phyloP scores from a whole-genome alignment of 129 eudicot genomes.

The Calendula officinalis region DNA sequence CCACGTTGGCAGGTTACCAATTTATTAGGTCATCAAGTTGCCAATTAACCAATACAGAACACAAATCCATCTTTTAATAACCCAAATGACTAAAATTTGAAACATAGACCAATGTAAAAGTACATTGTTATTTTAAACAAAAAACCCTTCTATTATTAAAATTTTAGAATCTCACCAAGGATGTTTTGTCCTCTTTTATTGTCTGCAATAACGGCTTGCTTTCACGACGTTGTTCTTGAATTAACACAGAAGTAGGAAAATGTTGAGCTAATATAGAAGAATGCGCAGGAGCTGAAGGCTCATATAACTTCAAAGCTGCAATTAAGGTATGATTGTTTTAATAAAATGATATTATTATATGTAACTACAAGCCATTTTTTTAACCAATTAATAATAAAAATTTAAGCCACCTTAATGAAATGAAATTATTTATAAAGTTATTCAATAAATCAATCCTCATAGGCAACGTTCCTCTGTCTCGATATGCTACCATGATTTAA shows the following conservation, averaged over 20 bases:
- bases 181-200: constrained; percentile 44
- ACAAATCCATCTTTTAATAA: too few relatives aligned
- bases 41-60: too few relatives aligned
- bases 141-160: not conserved
- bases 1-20: too few relatives aligned
- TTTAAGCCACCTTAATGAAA: constrained; percentile 25
- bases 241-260: constrained; percentile 58
- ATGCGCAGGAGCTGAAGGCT: constrained; percentile 48
- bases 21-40: too few relatives aligned
- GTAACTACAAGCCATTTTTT: constrained; percentile 2
- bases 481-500: constrained; percentile 29
- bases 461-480: constrained; percentile 18
- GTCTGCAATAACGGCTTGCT: constrained; percentile 45
- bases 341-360: not conserved
- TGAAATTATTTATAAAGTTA: constrained; percentile 24
- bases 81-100: too few relatives aligned
- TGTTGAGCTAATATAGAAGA: constrained; percentile 47
- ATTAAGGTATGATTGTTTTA: constrained; percentile 9
- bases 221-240: constrained; percentile 70
- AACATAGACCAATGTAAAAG: too few relatives aligned
- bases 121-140: not conserved
- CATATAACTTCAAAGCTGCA: constrained; percentile 64
- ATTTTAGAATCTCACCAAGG: constrained; percentile 41
- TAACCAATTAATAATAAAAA: constrained; percentile 9
- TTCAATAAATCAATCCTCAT: constrained; percentile 14